Conservation (phyloP, 805 yeast genomes). For the Debaryomyces tyrocola region DNA sequence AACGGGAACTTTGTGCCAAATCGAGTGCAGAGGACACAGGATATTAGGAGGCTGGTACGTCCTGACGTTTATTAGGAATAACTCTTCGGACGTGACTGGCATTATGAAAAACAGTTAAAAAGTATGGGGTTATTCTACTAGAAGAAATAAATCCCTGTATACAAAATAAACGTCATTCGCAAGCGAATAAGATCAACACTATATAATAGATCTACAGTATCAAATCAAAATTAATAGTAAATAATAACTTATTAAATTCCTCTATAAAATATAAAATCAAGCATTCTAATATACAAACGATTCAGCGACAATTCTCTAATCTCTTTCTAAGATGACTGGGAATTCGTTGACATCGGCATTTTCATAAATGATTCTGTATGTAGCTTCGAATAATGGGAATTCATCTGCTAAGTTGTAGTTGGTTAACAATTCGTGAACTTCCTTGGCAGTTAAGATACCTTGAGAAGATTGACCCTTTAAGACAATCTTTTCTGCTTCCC, state of each 20-base stretch:
- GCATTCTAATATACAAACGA: neutral
- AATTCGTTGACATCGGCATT: constrained; percentile 40
- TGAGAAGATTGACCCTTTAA: constrained; percentile 49
- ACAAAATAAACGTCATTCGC: neutral
- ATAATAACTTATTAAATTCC: neutral
- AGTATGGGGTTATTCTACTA: neutral
- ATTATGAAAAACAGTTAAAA: neutral
- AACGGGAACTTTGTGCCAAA: constrained; percentile 68
- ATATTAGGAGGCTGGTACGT: constrained; percentile 33
- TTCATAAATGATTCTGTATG: constrained; percentile 44
- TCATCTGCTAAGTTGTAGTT: constrained; percentile 32
- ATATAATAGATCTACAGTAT: no score
- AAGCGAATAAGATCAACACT: no score
- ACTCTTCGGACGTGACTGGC: constrained; percentile 14
- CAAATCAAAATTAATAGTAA: no score
- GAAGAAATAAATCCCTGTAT: neutral
- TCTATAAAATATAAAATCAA: neutral
- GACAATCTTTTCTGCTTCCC: constrained; percentile 43
- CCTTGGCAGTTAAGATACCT: constrained; percentile 47
- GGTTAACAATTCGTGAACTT: constrained; percentile 46
- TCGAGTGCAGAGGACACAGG: constrained; percentile 27
- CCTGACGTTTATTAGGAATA: constrained; percentile 29
- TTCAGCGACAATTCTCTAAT: neutral
- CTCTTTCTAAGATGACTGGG: constrained; percentile 38
- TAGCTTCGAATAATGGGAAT: constrained; percentile 48